Evolutionary conservation across 106 monocot genomes (phyloP).

Genomic region (Allium fistulosum): DNA sequence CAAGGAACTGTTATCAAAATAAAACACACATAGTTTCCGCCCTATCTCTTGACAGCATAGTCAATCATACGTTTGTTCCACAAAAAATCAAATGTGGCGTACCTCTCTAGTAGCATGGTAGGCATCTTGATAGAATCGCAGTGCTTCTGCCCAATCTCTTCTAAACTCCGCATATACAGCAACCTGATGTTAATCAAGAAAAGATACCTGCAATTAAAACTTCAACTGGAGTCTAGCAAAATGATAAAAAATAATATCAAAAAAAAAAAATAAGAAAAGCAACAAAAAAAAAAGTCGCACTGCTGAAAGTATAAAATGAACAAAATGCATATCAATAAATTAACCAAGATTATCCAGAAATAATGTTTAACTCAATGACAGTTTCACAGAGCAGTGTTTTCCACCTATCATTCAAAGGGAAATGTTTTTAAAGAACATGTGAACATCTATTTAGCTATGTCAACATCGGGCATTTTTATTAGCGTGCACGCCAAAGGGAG

Average conservation of each 20-base stretch:
- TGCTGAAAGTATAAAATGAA: not conserved
- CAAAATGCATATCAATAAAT: not conserved
- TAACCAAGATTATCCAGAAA: not conserved
- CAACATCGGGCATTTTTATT: no score
- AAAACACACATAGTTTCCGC: no score
- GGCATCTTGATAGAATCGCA: constrained; percentile 79
- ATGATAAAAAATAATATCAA: not conserved
- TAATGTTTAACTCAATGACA: not conserved
- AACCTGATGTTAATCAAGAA: constrained; percentile 34
- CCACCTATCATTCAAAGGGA: no score
- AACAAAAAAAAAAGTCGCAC: not conserved
- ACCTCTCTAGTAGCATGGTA: constrained; percentile 75
- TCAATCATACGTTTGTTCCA: no score
- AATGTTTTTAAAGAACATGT: no score
- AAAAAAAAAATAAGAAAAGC: no score
- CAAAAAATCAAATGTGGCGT: not conserved
- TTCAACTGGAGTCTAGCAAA: constrained; percentile 10
- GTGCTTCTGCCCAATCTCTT: constrained; percentile 89
- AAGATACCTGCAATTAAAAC: constrained; percentile 13
- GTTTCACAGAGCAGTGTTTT: not conserved
- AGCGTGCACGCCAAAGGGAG: no score
- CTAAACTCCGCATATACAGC: constrained; percentile 86
- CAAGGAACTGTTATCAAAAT: no score
- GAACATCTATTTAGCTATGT: no score
- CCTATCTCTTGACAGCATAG: no score